Evolutionary conservation across 352 stramenopile genomes (phyloP).

Genomic region (Globisporangium camurandrum): DNA sequence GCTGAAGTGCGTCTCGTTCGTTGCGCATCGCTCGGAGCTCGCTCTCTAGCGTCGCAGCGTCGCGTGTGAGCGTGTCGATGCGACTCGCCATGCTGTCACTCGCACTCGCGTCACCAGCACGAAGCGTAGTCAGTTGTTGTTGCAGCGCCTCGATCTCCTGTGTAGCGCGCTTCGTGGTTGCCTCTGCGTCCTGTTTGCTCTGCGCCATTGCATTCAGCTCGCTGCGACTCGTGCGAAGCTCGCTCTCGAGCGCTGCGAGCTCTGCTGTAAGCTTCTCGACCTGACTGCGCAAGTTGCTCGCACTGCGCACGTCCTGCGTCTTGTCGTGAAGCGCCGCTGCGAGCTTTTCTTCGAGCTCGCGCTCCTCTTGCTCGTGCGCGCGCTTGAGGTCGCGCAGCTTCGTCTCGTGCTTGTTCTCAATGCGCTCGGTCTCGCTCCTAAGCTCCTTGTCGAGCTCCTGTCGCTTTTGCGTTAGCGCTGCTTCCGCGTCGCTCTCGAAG

Average conservation of each 20-base stretch:
- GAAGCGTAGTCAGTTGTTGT: neutral
- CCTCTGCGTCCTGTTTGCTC: neutral
- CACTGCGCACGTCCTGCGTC: constrained; percentile 11
- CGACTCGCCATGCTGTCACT: neutral
- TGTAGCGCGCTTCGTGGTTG: neutral
- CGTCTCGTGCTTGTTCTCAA: constrained; percentile 29
- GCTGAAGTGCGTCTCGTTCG: neutral
- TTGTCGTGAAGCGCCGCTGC: constrained; percentile 21
- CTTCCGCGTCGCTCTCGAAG: constrained; percentile 44
- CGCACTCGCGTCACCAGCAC: neutral
- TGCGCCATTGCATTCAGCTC: constrained; percentile 1
- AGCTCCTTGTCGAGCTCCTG: constrained; percentile 54
- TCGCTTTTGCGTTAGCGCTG: constrained; percentile 31
- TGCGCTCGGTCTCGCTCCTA: constrained; percentile 30
- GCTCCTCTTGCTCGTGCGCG: constrained; percentile 25
- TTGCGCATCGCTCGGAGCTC: neutral
- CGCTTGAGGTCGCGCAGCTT: constrained; percentile 38
- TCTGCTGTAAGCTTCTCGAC: constrained; percentile 16
- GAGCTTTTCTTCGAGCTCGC: constrained; percentile 25
- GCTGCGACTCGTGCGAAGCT: constrained; percentile 7
- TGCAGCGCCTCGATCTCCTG: neutral
- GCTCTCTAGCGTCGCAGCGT: neutral
- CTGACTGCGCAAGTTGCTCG: constrained; percentile 22
- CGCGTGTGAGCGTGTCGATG: neutral
- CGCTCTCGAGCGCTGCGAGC: constrained; percentile 13